Conservation (phyloP, 192 early-diverging fungal genomes). For the Mortierella antarctica region DNA sequence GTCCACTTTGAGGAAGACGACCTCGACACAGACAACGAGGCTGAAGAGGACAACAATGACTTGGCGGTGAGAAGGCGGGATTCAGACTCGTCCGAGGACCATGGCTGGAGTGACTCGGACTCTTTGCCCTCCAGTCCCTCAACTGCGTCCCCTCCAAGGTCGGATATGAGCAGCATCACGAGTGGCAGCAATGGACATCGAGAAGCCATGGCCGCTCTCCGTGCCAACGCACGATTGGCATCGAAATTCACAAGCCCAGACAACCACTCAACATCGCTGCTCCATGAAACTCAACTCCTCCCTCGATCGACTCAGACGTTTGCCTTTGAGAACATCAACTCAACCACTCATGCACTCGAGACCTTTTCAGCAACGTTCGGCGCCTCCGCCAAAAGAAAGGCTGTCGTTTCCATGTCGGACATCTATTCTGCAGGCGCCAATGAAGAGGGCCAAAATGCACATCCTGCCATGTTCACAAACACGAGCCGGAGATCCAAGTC, state of each 20-base stretch:
- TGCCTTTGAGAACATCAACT: background rate
- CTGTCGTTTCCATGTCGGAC: conserved; percentile 35
- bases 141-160: background rate
- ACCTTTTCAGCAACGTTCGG: conserved; percentile 14
- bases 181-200: conserved; percentile 5
- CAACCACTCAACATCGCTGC: no score
- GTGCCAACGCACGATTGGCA: no score
- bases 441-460: no score
- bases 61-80: conserved; percentile 6
- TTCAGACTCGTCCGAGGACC: background rate
- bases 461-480: no score
- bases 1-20: conserved; percentile 90
- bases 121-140: conserved; percentile 28
- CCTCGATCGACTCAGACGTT: no score
- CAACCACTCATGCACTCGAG: conserved; percentile 23
- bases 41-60: background rate
- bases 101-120: conserved; percentile 37
- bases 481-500: no score
- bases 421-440: no score
- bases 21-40: conserved; percentile 57
- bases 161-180: conserved; percentile 5
- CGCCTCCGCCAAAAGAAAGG: conserved; percentile 21
- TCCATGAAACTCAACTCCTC: no score
- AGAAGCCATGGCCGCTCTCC: background rate
- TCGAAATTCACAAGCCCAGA: no score